Evolutionary conservation across 2,329 filamentous ascomycete genomes (phyloP).

Genomic region (Nakataea oryzae): DNA sequence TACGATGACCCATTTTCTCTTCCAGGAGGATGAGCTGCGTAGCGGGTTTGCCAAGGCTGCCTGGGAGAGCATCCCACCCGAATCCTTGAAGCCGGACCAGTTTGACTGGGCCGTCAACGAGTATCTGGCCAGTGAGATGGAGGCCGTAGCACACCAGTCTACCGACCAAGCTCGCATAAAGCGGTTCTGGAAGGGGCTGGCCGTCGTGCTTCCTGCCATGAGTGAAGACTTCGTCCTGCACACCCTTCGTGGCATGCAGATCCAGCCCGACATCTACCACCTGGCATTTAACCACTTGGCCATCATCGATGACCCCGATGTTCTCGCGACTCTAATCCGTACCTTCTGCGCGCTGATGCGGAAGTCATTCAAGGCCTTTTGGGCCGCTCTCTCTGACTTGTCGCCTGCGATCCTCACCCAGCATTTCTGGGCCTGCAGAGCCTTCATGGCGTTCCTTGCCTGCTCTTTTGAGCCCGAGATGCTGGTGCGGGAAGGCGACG

Average conservation of each 20-base stretch:
- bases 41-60: slow-evolving; percentile 57
- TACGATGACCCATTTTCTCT: slow-evolving; percentile 76
- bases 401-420: slow-evolving; percentile 75
- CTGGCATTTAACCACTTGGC: slow-evolving; percentile 44
- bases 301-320: slow-evolving; percentile 33
- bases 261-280: slow-evolving; percentile 62
- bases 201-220: slow-evolving; percentile 63
- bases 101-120: slow-evolving; percentile 84
- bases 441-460: slow-evolving; percentile 49
- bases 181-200: slow-evolving; percentile 70
- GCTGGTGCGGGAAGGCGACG: slow-evolving; percentile 39
- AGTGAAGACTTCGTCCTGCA: slow-evolving; percentile 66
- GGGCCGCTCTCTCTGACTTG: slow-evolving; percentile 77
- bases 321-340: slow-evolving; percentile 59
- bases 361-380: slow-evolving; percentile 71
- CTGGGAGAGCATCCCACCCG: slow-evolving; percentile 55
- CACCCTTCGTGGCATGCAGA: slow-evolving; percentile 68
- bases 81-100: slow-evolving; percentile 54
- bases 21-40: slow-evolving; percentile 54
- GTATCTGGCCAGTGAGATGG: slow-evolving; percentile 57
- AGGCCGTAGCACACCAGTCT: slow-evolving; percentile 44
- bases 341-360: slow-evolving; percentile 61
- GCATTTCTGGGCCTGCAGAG: slow-evolving; percentile 65
- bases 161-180: slow-evolving; percentile 38
- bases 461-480: slow-evolving; percentile 47